phyloP scores from a whole-genome alignment of 2,329 filamentous ascomycete genomes.

The Chalaropsis ovoidea region DNA sequence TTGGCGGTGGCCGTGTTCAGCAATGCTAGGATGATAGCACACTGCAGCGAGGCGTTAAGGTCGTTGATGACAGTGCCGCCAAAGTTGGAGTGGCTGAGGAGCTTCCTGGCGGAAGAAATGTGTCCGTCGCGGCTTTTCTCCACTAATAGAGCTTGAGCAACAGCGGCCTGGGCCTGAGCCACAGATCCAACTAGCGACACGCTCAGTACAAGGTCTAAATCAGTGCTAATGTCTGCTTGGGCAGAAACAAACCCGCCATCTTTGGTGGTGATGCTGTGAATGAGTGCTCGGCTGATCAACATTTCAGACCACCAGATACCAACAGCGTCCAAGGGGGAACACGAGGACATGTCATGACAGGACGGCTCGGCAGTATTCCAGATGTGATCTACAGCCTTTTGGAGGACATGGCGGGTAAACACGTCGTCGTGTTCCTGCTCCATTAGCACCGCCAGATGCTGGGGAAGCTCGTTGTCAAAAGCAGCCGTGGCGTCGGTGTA shows the following conservation, averaged over 20 bases:
- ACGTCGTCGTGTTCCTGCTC: slow-evolving; percentile 75
- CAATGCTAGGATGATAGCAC: slow-evolving; percentile 52
- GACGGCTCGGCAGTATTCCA: slow-evolving; percentile 36
- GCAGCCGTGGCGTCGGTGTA: slow-evolving; percentile 41
- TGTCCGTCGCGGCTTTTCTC: slow-evolving; percentile 45
- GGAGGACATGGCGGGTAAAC: slow-evolving; percentile 64
- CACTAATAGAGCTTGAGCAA: slow-evolving; percentile 49
- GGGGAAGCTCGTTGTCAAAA: slow-evolving; percentile 54
- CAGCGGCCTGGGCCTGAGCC: slow-evolving; percentile 51
- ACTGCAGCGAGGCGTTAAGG: slow-evolving; percentile 47
- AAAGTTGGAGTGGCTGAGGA: slow-evolving; percentile 32
- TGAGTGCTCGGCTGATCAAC: slow-evolving; percentile 58
- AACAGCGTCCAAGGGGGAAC: slow-evolving; percentile 77
- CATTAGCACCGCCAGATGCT: slow-evolving; percentile 64
- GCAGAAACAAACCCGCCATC: slow-evolving; percentile 34
- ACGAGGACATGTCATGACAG: slow-evolving; percentile 65
- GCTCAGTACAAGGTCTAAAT: slow-evolving; percentile 58
- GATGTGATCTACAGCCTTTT: slow-evolving; percentile 48
- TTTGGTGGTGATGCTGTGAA: slow-evolving; percentile 49
- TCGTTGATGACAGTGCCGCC: slow-evolving; percentile 31
- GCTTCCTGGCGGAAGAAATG: slow-evolving; percentile 47
- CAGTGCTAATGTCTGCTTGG: slow-evolving; percentile 35
- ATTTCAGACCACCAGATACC: slow-evolving; percentile 84
- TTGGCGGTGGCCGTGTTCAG: slow-evolving; percentile 39
- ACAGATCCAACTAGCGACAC: slow-evolving; percentile 70